Conservation (phyloP, 1,284 basidiomycete species). For the Microbotryomycetes sp. region DNA sequence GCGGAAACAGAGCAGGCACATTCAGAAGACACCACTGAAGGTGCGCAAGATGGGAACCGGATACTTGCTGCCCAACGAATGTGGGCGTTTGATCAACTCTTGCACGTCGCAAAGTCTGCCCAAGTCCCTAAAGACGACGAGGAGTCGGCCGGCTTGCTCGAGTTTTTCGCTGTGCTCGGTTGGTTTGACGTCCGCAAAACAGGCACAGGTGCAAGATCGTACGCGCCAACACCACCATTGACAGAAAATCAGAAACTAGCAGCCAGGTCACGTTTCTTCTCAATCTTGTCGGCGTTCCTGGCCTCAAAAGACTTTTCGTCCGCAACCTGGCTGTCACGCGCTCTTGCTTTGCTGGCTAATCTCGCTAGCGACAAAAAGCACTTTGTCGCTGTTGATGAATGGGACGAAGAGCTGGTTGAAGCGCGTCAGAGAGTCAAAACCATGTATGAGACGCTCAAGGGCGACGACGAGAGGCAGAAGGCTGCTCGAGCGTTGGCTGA, state of each 20-base stretch:
- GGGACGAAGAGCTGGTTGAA: conserved; percentile 50
- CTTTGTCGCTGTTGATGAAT: conserved; percentile 52
- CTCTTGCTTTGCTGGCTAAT: conserved; percentile 55
- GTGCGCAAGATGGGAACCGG: conserved; percentile 50
- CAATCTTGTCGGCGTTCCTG: conserved; percentile 68
- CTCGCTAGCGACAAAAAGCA: conserved; percentile 65
- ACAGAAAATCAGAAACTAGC: conserved; percentile 61
- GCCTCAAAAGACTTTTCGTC: conserved; percentile 39
- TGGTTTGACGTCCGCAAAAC: conserved; percentile 68
- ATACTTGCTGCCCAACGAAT: conserved; percentile 46
- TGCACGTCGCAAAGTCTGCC: conserved; percentile 36
- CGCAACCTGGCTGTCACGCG: conserved; percentile 70
- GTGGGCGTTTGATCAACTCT: conserved; percentile 85
- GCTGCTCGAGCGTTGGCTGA: conserved; percentile 27
- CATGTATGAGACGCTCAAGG: conserved; percentile 39
- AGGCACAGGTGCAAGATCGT: conserved; percentile 61
- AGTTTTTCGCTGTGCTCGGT: conserved; percentile 77
- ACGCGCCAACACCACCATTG: conserved; percentile 60
- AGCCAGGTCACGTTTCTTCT: conserved; percentile 65
- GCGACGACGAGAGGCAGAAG: conserved; percentile 17
- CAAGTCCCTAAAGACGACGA: conserved; percentile 67
- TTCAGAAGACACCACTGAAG: too few relatives aligned
- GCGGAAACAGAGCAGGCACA: neutral
- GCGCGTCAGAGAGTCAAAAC: conserved; percentile 50
- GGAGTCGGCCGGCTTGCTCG: conserved; percentile 66